A percentile compares a stretch with the other conserved stretches of the same genome.
These are phyloP conservation scores for Plectosphaerella sp. DNA, from an alignment of 2,329 filamentous ascomycete genomes.

Conservation along the genomic window DNA sequence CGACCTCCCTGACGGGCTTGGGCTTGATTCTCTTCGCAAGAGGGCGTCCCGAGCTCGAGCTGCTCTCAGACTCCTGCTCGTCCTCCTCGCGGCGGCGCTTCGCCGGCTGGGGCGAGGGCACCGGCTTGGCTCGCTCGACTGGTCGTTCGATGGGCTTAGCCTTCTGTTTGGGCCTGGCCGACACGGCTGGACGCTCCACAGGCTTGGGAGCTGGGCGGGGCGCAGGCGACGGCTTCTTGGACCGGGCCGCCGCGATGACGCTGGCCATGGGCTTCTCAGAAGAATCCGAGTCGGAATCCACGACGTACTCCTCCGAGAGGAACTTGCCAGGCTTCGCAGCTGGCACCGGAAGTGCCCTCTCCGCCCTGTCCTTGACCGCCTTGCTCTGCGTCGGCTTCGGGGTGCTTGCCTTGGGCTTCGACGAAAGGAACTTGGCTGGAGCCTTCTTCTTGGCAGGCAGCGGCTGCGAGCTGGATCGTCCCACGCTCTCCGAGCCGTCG, in stretches of 20 bases:
- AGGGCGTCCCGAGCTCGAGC: constrained; percentile 55
- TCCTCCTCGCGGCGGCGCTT: constrained; percentile 52
- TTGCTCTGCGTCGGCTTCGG: constrained; percentile 35
- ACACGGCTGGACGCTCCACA: constrained; percentile 19
- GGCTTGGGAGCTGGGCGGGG: constrained; percentile 18
- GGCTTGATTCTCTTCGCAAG: constrained; percentile 54
- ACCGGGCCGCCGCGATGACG: constrained; percentile 23
- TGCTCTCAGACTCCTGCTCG: constrained; percentile 47
- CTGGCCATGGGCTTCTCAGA: constrained; percentile 41
- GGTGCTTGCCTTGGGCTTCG: constrained; percentile 22
- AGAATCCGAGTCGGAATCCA: constrained; percentile 52
- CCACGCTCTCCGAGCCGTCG: constrained; percentile 38
- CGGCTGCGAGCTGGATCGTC: constrained; percentile 47
- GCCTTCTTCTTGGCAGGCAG: constrained; percentile 46
- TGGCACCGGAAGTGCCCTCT: not conserved
- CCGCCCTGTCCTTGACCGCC: constrained; percentile 25
- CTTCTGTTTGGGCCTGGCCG: constrained; percentile 29
- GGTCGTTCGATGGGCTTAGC: constrained; percentile 22
- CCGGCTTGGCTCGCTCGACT: constrained; percentile 17
- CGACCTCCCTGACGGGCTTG: constrained; percentile 16
- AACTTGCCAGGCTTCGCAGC: constrained; percentile 29
- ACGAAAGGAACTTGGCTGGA: constrained; percentile 47
- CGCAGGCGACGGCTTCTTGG: constrained; percentile 16
- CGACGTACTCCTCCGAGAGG: constrained; percentile 52
- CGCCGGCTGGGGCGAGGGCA: constrained; percentile 24